phyloP scores from a whole-genome alignment of 306 rosid species.

The Malus sylvestris region DNA sequence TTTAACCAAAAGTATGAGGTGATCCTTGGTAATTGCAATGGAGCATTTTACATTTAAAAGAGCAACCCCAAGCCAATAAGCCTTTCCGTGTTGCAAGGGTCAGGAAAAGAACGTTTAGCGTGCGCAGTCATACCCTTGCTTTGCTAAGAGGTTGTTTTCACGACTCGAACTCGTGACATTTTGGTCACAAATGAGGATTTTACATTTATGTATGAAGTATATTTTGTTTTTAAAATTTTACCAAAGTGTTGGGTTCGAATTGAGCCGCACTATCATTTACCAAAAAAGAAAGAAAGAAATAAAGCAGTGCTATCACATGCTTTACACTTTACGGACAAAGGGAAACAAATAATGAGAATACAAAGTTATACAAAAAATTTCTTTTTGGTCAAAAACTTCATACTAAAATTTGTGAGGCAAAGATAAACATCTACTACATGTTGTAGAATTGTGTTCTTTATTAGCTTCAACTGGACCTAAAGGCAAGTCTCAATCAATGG shows the following conservation, averaged over 20 bases:
- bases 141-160: no score
- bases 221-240: constrained; percentile 12
- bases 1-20: constrained; percentile 55
- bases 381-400: not conserved
- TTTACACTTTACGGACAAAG: constrained; percentile 42
- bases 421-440: not conserved
- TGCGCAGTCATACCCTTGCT: no score
- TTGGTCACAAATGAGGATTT: constrained; percentile 36
- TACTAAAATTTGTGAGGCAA: constrained; percentile 28
- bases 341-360: constrained; percentile 32
- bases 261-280: not conserved
- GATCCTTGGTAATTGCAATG: constrained; percentile 82
- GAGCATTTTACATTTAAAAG: constrained; percentile 49
- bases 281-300: not conserved
- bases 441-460: no score
- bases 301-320: constrained; percentile 26
- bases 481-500: not conserved
- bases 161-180: no score
- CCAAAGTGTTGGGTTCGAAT: constrained; percentile 25
- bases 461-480: not conserved
- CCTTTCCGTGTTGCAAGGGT: no score
- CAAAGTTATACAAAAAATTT: constrained; percentile 5
- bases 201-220: constrained; percentile 37
- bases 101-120: no score
- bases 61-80: no score